These are phyloP conservation scores for Spizellomyces punctatus DNA, from an alignment of 192 early-diverging fungal genomes.

Conservation along the genomic window DNA sequence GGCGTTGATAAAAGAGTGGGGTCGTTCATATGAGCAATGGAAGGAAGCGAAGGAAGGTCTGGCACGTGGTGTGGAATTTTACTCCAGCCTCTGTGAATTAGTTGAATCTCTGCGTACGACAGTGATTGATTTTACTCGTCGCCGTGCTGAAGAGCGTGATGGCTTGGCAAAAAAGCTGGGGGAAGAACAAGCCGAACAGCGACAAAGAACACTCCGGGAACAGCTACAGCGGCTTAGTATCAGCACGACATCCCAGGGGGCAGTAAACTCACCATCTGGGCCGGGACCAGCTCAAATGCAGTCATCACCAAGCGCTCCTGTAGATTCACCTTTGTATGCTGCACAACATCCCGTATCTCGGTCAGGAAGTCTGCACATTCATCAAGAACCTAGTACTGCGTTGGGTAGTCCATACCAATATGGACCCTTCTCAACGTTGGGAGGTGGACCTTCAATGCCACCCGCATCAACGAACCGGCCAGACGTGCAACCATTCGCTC, in stretches of 20 bases:
- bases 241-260: not conserved
- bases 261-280: slow-evolving; percentile 5
- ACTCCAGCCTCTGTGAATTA: slow-evolving; percentile 60
- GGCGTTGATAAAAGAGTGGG: slow-evolving; percentile 67
- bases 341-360: not conserved
- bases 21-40: slow-evolving; percentile 65
- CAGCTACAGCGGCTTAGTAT: slow-evolving; percentile 57
- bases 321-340: not conserved
- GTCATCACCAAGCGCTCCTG: not conserved
- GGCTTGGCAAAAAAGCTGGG: slow-evolving; percentile 56
- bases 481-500: slow-evolving; percentile 22
- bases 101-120: slow-evolving; percentile 59
- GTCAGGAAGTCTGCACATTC: not conserved
- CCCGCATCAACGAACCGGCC: slow-evolving; percentile 11
- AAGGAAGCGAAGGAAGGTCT: slow-evolving; percentile 70
- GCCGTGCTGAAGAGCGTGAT: slow-evolving; percentile 64
- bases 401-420: not conserved
- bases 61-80: slow-evolving; percentile 71
- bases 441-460: slow-evolving; percentile 17
- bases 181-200: slow-evolving; percentile 53
- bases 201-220: slow-evolving; percentile 64
- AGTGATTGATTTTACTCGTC: slow-evolving; percentile 57
- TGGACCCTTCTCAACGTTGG: not conserved
- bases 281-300: slow-evolving; percentile 24
- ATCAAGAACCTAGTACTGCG: not conserved